These are phyloP conservation scores for Rasamsonia emersonii DNA, from an alignment of 2,329 filamentous ascomycete genomes.

Conservation along the genomic window DNA sequence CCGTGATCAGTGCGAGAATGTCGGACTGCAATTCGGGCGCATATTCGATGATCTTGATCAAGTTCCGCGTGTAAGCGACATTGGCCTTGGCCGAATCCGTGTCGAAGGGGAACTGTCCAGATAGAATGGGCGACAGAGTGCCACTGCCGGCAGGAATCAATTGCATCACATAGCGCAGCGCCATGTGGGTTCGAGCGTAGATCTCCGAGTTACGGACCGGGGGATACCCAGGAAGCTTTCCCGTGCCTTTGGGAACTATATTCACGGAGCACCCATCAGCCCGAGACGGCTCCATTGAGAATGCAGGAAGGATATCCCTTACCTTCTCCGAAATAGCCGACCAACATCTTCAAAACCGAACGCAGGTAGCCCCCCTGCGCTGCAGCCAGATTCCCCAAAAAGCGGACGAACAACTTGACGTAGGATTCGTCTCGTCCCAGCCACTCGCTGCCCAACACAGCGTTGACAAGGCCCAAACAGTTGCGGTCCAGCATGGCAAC, in stretches of 20 bases:
- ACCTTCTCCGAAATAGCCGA: constrained; percentile 62
- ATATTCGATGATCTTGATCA: constrained; percentile 69
- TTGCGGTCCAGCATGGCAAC: constrained; percentile 47
- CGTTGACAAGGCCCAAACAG: constrained; percentile 50
- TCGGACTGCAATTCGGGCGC: constrained; percentile 69
- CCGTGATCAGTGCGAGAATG: constrained; percentile 73
- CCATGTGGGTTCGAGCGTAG: constrained; percentile 65
- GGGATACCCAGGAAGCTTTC: constrained; percentile 46
- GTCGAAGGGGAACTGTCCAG: constrained; percentile 63
- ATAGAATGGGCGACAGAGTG: constrained; percentile 59
- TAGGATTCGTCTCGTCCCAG: constrained; percentile 53
- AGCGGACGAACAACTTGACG: constrained; percentile 47
- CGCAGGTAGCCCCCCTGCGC: constrained; percentile 72
- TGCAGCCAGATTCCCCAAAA: constrained; percentile 60
- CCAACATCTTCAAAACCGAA: constrained; percentile 68
- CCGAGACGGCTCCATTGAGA: constrained; percentile 16
- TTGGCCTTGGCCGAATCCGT: constrained; percentile 71
- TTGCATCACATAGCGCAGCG: constrained; percentile 65
- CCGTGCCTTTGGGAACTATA: constrained; percentile 45
- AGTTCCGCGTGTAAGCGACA: constrained; percentile 78
- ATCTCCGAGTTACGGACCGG: constrained; percentile 56
- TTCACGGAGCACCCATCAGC: constrained; percentile 24
- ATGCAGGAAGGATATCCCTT: constrained; percentile 30
- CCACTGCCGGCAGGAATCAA: constrained; percentile 72
- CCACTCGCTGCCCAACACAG: constrained; percentile 53